Evolutionary conservation across 2,329 filamentous ascomycete species (phyloP).

Genomic region (Pseudogymnoascus sp.): DNA sequence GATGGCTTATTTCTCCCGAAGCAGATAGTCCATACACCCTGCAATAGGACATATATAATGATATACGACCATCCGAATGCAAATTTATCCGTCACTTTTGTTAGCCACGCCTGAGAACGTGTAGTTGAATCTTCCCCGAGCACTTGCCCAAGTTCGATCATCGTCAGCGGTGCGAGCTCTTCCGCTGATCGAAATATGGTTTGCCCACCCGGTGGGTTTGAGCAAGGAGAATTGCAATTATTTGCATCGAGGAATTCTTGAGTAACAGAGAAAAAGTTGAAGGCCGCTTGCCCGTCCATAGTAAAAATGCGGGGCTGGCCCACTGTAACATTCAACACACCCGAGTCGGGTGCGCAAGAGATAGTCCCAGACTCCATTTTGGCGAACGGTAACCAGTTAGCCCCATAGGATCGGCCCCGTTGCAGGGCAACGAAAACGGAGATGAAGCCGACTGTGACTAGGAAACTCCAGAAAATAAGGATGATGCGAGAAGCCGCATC

Average conservation of each 20-base stretch:
- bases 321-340: not conserved
- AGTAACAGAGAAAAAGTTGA: not conserved
- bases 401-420: too few species aligned
- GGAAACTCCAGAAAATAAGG: not conserved
- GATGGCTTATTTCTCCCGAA: not conserved
- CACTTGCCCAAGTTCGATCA: not conserved
- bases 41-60: not conserved
- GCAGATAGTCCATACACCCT: not conserved
- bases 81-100: not conserved
- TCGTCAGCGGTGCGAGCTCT: not conserved
- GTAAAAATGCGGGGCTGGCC: not conserved
- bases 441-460: not conserved
- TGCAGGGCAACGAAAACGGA: not conserved
- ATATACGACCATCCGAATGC: not conserved
- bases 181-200: not conserved
- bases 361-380: not conserved
- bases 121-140: not conserved
- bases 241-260: not conserved
- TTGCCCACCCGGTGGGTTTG: not conserved
- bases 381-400: not conserved
- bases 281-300: not conserved
- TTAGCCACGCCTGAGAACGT: not conserved
- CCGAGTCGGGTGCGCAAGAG: not conserved
- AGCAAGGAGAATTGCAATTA: not conserved
- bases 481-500: not conserved